Percentiles rank a stretch among this genome's conserved stretches.
Conservation (phyloP, 805 yeast species). For the Saccharomycopsis vini region DNA sequence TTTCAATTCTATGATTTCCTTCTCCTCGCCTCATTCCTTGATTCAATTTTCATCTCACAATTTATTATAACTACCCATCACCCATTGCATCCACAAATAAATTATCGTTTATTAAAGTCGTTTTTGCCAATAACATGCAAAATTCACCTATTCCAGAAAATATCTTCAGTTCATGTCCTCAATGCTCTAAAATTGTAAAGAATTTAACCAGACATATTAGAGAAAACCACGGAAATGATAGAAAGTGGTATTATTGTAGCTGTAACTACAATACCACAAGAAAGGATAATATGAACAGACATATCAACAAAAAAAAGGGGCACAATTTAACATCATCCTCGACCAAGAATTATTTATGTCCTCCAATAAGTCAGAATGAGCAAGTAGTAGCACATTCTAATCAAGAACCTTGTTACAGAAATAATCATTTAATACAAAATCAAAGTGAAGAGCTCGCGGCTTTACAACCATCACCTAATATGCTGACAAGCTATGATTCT, state of each 20-base stretch:
- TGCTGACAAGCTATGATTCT: too few species aligned
- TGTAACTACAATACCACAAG: neutral
- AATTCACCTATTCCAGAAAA: conserved; percentile 21
- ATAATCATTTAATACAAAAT: too few species aligned
- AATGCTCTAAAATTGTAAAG: neutral
- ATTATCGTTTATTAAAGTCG: neutral
- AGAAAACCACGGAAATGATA: neutral
- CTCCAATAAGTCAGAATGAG: neutral
- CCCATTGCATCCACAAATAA: too few species aligned
- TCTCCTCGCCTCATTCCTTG: neutral
- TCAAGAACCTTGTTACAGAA: neutral
- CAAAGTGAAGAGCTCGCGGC: too few species aligned
- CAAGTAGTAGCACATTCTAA: neutral
- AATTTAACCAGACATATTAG: neutral
- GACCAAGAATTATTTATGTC: neutral
- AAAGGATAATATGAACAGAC: conserved; percentile 1
- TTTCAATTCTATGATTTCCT: neutral
- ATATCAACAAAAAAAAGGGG: neutral
- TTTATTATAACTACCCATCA: neutral
- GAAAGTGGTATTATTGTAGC: neutral
- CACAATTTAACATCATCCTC: neutral
- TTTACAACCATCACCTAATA: too few species aligned
- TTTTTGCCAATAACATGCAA: neutral
- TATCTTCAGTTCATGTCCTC: neutral
- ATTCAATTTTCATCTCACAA: too few species aligned